Conservation (phyloP, 257 asterid genomes). For the Nicotiana undulata region DNA sequence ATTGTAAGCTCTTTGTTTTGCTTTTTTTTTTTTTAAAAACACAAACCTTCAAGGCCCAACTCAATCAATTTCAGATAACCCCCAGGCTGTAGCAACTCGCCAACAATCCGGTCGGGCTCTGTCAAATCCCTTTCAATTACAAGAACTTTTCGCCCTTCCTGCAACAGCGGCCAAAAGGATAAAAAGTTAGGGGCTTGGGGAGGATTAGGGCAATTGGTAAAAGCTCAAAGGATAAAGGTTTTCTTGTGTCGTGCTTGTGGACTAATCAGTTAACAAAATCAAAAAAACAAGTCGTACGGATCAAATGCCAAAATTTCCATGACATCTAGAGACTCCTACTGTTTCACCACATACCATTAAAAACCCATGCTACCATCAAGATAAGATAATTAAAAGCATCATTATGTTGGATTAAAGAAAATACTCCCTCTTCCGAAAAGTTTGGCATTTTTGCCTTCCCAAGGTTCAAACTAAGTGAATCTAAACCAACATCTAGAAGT, state of each 20-base stretch:
- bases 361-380: neutral
- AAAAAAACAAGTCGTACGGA: neutral
- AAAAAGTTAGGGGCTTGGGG: neutral
- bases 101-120: constrained; percentile 31
- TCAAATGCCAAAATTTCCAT: neutral
- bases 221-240: neutral
- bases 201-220: neutral
- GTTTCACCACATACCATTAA: neutral
- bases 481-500: neutral
- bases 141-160: constrained; percentile 27
- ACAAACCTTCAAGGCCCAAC: constrained; percentile 27
- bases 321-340: neutral
- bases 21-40: too few relatives aligned
- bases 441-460: neutral
- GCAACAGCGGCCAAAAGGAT: neutral
- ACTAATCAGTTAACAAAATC: neutral
- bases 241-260: too few relatives aligned
- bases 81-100: constrained; percentile 32
- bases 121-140: constrained; percentile 24
- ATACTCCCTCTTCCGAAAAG: neutral
- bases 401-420: too few relatives aligned
- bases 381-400: neutral
- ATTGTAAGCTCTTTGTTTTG: neutral
- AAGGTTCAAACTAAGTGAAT: neutral
- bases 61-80: constrained; percentile 29